Percentiles rank a stretch among this genome's conserved stretches.
Conservation (phyloP, 2,329 filamentous ascomycete species). For the Pestalotiopsis fici region DNA sequence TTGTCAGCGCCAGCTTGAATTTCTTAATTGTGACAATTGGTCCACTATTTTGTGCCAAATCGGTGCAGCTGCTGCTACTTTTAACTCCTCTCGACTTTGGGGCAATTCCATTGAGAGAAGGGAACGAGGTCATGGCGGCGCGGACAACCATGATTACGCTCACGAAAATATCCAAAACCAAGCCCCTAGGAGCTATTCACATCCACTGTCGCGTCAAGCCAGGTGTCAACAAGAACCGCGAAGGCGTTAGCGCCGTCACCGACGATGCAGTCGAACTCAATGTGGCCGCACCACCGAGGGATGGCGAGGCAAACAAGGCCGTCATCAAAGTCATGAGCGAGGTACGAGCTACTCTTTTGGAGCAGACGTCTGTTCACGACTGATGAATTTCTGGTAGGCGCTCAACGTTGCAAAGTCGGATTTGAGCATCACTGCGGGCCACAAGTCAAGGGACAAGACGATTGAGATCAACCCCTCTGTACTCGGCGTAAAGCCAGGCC, state of each 20-base stretch:
- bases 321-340: slow-evolving; percentile 63
- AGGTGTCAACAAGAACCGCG: slow-evolving; percentile 59
- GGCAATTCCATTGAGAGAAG: too few species aligned
- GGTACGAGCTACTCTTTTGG: slow-evolving; percentile 34
- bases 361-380: neutral
- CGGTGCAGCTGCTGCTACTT: neutral
- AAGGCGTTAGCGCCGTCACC: slow-evolving; percentile 60
- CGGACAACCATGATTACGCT: slow-evolving; percentile 47
- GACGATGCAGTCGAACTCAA: slow-evolving; percentile 63
- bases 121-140: slow-evolving; percentile 27
- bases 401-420: slow-evolving; percentile 65
- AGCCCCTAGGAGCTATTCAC: slow-evolving; percentile 47
- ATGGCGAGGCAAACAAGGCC: slow-evolving; percentile 71
- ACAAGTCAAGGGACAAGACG: slow-evolving; percentile 67
- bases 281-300: slow-evolving; percentile 64
- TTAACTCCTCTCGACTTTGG: too few species aligned
- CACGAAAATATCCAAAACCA: slow-evolving; percentile 41
- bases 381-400: slow-evolving; percentile 37
- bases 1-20: too few species aligned
- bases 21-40: too few species aligned
- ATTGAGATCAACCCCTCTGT: slow-evolving; percentile 30
- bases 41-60: too few species aligned
- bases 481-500: neutral
- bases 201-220: slow-evolving; percentile 70
- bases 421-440: slow-evolving; percentile 61